A percentile compares a stretch with the other conserved stretches of the same genome.
Evolutionary conservation across 2,329 filamentous ascomycete species (phyloP).

Genomic region (Corynespora cassiicola): DNA sequence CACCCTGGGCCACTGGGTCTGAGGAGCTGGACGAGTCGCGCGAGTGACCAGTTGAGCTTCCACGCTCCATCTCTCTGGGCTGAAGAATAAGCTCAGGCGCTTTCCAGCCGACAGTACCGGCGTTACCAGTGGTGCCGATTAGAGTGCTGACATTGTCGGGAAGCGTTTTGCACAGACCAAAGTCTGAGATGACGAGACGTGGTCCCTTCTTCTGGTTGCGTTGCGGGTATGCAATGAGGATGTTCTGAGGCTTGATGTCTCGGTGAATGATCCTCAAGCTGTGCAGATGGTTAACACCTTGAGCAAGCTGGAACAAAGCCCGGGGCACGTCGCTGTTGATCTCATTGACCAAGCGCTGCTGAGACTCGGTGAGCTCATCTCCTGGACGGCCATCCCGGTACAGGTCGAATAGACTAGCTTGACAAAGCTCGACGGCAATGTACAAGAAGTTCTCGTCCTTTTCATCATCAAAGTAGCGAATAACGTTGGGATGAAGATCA

Average conservation of each 20-base stretch:
- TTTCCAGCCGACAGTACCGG: conserved; percentile 95
- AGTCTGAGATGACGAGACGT: conserved; percentile 94
- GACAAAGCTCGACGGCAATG: conserved; percentile 93
- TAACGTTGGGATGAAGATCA: conserved; percentile 95
- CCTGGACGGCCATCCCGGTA: conserved; percentile 68
- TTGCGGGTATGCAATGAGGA: conserved; percentile 76
- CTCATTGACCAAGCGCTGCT: conserved; percentile 72
- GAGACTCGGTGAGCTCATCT: conserved; percentile 62
- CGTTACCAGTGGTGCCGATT: conserved; percentile 90
- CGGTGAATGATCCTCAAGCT: conserved; percentile 93
- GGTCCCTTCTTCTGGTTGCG: conserved; percentile 73
- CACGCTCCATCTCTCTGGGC: conserved; percentile 50
- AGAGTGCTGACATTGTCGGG: conserved; percentile 95
- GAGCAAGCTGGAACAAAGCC: conserved; percentile 86
- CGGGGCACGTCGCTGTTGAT: conserved; percentile 78
- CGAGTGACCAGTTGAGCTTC: conserved; percentile 51
- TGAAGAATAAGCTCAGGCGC: conserved; percentile 86
- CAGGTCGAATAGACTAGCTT: conserved; percentile 90
- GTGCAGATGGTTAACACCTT: conserved; percentile 88
- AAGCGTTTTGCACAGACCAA: conserved; percentile 95
- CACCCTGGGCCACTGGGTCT: conserved; percentile 67
- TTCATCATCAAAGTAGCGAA: conserved; percentile 94
- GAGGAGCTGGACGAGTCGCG: conserved; percentile 48
- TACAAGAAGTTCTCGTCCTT: conserved; percentile 90
- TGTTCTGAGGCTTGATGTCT: conserved; percentile 97